Conservation (phyloP, 2,329 filamentous ascomycete species). For the Talaromyces sp. region DNA sequence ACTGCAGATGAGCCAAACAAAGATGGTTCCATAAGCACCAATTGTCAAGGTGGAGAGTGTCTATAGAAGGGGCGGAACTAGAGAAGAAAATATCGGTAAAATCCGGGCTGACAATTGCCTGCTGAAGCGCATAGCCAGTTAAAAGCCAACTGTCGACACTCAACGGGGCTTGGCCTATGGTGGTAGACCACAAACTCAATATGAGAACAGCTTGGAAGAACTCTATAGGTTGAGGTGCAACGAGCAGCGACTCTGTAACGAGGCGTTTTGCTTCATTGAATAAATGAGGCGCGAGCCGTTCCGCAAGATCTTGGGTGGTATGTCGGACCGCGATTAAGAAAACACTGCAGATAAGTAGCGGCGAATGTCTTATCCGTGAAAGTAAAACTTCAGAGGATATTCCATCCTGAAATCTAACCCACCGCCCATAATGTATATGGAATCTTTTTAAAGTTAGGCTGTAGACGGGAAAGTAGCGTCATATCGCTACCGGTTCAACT, state of each 20-base stretch:
- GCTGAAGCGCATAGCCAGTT: conserved; percentile 40
- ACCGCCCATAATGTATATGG: conserved; percentile 37
- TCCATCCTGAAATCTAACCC: conserved; percentile 31
- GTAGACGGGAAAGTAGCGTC: background rate
- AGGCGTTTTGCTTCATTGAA: conserved; percentile 27
- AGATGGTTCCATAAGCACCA: conserved; percentile 41
- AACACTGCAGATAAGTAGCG: conserved; percentile 34
- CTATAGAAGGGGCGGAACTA: background rate
- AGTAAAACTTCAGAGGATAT: conserved; percentile 23
- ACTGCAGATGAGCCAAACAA: conserved; percentile 39
- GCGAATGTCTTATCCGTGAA: conserved; percentile 28
- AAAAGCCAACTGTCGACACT: conserved; percentile 43
- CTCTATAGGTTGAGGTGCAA: conserved; percentile 34
- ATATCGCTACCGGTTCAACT: background rate
- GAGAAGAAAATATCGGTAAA: conserved; percentile 19
- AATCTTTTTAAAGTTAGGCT: conserved; percentile 17
- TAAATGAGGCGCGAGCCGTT: conserved; percentile 30
- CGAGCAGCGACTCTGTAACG: conserved; percentile 23
- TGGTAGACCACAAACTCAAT: conserved; percentile 43
- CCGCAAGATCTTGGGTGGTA: conserved; percentile 32
- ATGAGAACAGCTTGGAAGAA: conserved; percentile 41
- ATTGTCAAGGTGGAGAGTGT: conserved; percentile 21
- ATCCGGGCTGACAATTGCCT: conserved; percentile 32
- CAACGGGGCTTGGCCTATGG: conserved; percentile 39
- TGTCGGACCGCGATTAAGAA: conserved; percentile 39